Percentiles rank a stretch among this genome's conserved stretches.
These are phyloP conservation scores for Quercus parvula DNA, from an alignment of 306 rosid genomes.

Conservation along the genomic window DNA sequence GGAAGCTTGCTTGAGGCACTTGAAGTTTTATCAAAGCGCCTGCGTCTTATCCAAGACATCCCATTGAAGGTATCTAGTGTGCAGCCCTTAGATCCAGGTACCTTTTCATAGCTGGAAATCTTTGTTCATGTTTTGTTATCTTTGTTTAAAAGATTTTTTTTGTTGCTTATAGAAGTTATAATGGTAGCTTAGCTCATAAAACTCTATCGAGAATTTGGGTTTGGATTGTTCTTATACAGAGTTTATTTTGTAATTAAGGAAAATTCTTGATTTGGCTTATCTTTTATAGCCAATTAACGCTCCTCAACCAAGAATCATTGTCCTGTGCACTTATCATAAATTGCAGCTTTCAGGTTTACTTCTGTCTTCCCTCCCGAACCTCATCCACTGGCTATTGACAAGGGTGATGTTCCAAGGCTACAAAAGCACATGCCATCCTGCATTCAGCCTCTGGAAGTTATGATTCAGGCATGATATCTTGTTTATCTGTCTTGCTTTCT, in stretches of 20 bases:
- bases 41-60: conserved; percentile 29
- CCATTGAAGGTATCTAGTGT: too few species aligned
- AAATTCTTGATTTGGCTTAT: neutral
- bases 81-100: too few species aligned
- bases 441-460: conserved; percentile 78
- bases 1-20: conserved; percentile 68
- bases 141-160: conserved; percentile 11
- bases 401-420: conserved; percentile 37
- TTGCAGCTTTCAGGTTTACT: conserved; percentile 67
- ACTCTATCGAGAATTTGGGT: neutral
- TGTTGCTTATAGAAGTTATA: neutral
- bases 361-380: conserved; percentile 93
- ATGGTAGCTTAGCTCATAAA: neutral
- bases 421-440: conserved; percentile 57
- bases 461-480: conserved; percentile 77
- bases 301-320: neutral
- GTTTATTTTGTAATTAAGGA: neutral
- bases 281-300: neutral
- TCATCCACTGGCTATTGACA: conserved; percentile 71
- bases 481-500: conserved; percentile 6
- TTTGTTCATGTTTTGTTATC: too few species aligned
- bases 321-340: conserved; percentile 42
- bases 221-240: neutral
- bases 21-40: conserved; percentile 68
- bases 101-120: too few species aligned